phyloP scores from a whole-genome alignment of 805 yeast genomes.

The Wickerhamomyces strasburgensis region DNA sequence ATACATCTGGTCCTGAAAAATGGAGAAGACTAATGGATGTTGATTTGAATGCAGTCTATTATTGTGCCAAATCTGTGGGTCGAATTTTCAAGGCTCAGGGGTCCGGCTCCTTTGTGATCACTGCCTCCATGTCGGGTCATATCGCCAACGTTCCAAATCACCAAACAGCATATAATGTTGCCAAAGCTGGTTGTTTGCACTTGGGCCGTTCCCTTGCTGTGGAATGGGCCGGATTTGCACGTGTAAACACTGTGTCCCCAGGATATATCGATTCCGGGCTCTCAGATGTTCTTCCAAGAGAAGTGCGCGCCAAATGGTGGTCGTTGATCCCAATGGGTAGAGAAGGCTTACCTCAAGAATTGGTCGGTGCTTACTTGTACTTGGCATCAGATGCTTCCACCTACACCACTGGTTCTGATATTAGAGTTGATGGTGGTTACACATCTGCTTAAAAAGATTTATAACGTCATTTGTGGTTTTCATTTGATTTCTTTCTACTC shows the following conservation, averaged over 20 bases:
- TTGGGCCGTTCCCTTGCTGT: constrained; percentile 43
- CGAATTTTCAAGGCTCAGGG: constrained; percentile 66
- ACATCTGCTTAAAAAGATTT: constrained; percentile 15
- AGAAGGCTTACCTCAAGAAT: constrained; percentile 66
- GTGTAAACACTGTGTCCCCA: constrained; percentile 78
- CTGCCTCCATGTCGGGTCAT: constrained; percentile 88
- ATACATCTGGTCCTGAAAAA: constrained; percentile 33
- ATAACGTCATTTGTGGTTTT: not conserved
- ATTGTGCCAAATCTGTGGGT: constrained; percentile 74
- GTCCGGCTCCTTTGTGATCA: constrained; percentile 71
- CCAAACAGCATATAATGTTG: constrained; percentile 71
- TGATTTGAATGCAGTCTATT: constrained; percentile 76
- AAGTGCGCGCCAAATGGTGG: constrained; percentile 45
- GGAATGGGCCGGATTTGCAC: constrained; percentile 77
- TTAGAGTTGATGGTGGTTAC: constrained; percentile 79
- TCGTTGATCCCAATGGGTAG: constrained; percentile 62
- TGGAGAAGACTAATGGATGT: constrained; percentile 73
- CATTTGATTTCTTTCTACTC: not conserved
- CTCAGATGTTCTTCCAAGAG: constrained; percentile 41
- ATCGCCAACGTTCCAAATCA: constrained; percentile 82
- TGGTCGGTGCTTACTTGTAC: constrained; percentile 75
- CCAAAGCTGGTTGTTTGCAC: constrained; percentile 22
- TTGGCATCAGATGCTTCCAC: constrained; percentile 78
- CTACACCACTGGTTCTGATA: constrained; percentile 74
- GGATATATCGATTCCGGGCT: constrained; percentile 82